Percentiles rank a stretch among this genome's conserved stretches.
These are phyloP conservation scores for Peronospora farinosa DNA, from an alignment of 352 stramenopile genomes.

Conservation along the genomic window DNA sequence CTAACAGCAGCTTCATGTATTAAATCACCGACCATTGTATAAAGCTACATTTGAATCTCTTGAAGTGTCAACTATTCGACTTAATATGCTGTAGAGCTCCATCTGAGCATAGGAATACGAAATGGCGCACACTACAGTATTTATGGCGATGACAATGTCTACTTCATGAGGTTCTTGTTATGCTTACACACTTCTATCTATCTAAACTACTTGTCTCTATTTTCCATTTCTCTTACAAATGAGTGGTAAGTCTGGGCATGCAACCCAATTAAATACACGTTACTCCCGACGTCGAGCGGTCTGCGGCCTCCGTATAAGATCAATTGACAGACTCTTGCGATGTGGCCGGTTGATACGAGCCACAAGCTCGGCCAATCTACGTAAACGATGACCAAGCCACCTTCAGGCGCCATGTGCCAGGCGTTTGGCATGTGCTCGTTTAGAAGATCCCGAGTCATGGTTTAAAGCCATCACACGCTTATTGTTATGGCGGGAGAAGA, in stretches of 20 bases:
- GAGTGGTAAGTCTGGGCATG: slow-evolving; percentile 19
- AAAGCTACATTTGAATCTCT: background rate
- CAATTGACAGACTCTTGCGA: slow-evolving; percentile 26
- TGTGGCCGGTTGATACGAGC: slow-evolving; percentile 18
- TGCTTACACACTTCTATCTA: slow-evolving; percentile 16
- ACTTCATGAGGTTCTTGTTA: slow-evolving; percentile 10
- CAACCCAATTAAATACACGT: slow-evolving; percentile 38
- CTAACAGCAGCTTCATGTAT: background rate
- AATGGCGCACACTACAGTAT: background rate
- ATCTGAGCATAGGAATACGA: background rate
- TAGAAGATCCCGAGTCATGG: slow-evolving; percentile 13
- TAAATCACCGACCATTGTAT: background rate
- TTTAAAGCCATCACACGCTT: slow-evolving; percentile 45
- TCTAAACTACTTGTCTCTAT: slow-evolving; percentile 13
- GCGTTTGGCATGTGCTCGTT: slow-evolving; percentile 21
- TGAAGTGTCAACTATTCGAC: background rate
- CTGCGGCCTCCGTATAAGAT: slow-evolving; percentile 17
- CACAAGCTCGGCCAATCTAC: slow-evolving; percentile 20
- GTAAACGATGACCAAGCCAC: slow-evolving; percentile 31
- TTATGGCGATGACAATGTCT: slow-evolving; percentile 5
- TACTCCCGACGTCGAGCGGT: slow-evolving; percentile 20
- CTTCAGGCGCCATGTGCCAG: slow-evolving; percentile 28
- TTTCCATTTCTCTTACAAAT: slow-evolving; percentile 21
- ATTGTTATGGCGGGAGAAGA: slow-evolving; percentile 38
- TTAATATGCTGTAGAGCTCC: no score